Evolutionary conservation across 495 filamentous ascomycete species (phyloP).

Genomic region (Xylaria scruposa): DNA sequence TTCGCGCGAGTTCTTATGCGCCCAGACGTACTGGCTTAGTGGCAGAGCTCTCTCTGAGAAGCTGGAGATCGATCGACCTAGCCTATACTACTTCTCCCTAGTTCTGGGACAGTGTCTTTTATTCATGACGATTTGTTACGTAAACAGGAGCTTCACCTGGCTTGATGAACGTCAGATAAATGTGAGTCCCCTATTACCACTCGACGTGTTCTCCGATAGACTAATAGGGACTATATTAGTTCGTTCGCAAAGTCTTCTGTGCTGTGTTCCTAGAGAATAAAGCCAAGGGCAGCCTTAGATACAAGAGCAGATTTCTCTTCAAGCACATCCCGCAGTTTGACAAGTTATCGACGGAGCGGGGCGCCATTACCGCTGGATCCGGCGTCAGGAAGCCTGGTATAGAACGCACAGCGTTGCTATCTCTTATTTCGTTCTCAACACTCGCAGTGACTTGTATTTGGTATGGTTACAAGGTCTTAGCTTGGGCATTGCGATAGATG

Average conservation of each 20-base stretch:
- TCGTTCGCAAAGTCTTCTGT: slow-evolving; percentile 60
- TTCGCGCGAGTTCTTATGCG: slow-evolving; percentile 67
- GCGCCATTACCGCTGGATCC: not conserved
- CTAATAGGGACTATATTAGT: slow-evolving; percentile 17
- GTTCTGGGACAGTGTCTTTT: slow-evolving; percentile 73
- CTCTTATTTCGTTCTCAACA: slow-evolving; percentile 25
- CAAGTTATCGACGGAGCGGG: slow-evolving; percentile 34
- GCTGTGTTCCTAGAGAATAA: slow-evolving; percentile 56
- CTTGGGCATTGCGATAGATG: not conserved
- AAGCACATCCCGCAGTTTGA: slow-evolving; percentile 64
- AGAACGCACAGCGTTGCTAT: slow-evolving; percentile 33
- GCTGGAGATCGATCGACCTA: slow-evolving; percentile 64
- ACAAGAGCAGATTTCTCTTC: slow-evolving; percentile 65
- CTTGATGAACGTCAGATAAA: slow-evolving; percentile 66
- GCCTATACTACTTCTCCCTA: slow-evolving; percentile 63
- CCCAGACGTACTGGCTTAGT: slow-evolving; percentile 72
- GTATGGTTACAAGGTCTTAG: slow-evolving; percentile 20
- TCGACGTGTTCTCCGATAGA: not conserved
- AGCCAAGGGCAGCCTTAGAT: slow-evolving; percentile 62
- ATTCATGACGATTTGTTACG: slow-evolving; percentile 62
- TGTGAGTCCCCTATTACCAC: slow-evolving; percentile 36
- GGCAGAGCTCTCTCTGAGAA: slow-evolving; percentile 65
- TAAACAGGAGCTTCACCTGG: slow-evolving; percentile 59
- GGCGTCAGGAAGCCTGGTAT: slow-evolving; percentile 20
- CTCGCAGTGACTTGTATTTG: slow-evolving; percentile 29